phyloP scores from a whole-genome alignment of 305 asterid genomes.

The Rubia tinctorum region DNA sequence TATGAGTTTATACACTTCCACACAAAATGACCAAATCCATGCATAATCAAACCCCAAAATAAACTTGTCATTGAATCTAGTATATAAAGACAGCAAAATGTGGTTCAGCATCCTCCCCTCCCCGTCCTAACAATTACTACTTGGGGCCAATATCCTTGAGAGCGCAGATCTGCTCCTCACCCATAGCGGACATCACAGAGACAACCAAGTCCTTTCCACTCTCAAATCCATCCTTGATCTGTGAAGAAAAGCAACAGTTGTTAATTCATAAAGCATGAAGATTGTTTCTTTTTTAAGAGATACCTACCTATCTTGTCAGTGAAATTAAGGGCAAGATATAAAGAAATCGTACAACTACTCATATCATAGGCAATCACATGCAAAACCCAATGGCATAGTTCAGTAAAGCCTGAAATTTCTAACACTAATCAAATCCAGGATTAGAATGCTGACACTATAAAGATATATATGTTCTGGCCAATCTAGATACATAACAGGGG shows the following conservation, averaged over 20 bases:
- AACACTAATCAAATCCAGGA: background rate
- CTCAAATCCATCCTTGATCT: conserved; percentile 79
- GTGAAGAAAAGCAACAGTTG: conserved; percentile 9
- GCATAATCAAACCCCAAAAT: conserved; percentile 21
- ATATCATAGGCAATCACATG: background rate
- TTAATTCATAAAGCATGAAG: background rate
- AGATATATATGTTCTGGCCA: too few species aligned
- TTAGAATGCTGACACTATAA: too few species aligned
- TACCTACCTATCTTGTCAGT: background rate
- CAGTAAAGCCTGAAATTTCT: background rate
- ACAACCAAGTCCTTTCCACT: conserved; percentile 84
- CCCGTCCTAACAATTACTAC: conserved; percentile 31
- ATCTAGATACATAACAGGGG: too few species aligned
- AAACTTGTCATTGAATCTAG: conserved; percentile 18
- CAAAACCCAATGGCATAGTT: background rate
- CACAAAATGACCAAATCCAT: conserved; percentile 13
- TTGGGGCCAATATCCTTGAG: conserved; percentile 83
- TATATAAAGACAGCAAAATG: conserved; percentile 10
- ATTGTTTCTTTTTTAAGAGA: too few species aligned
- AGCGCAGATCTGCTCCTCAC: conserved; percentile 83
- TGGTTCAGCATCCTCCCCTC: conserved; percentile 33
- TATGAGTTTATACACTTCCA: conserved; percentile 22
- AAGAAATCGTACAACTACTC: background rate
- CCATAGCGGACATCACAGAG: conserved; percentile 83
- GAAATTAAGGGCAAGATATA: background rate